phyloP scores from a whole-genome alignment of 306 rosid species.

The Herpetospermum pedunculosum region DNA sequence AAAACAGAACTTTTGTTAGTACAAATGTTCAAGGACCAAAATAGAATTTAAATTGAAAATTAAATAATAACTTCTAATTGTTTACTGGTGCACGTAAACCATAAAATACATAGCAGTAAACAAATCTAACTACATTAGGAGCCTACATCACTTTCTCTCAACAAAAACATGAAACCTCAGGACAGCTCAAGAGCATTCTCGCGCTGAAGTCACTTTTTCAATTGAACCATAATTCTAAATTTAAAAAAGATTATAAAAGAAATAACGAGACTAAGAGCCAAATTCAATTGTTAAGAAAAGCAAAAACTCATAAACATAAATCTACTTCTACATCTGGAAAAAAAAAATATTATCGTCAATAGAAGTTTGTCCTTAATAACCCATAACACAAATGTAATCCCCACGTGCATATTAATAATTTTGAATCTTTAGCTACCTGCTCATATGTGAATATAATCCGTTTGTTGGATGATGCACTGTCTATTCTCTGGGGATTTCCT shows the following conservation, averaged over 20 bases:
- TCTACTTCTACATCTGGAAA: neutral
- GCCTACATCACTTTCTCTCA: neutral
- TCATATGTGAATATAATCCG: slow-evolving; percentile 79
- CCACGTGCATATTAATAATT: neutral
- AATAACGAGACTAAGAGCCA: neutral
- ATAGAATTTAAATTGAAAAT: neutral
- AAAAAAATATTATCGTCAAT: neutral
- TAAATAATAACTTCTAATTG: neutral
- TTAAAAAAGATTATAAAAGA: neutral
- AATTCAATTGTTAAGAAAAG: neutral
- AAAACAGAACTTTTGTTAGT: neutral
- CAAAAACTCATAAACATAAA: neutral
- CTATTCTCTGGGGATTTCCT: slow-evolving; percentile 98
- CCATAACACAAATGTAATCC: neutral
- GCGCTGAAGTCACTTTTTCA: neutral
- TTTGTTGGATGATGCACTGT: slow-evolving; percentile 74
- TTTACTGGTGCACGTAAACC: neutral
- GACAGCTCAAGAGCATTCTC: neutral
- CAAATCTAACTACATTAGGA: neutral
- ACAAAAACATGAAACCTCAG: neutral
- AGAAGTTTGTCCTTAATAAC: neutral
- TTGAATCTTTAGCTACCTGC: slow-evolving; percentile 41
- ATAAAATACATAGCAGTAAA: neutral
- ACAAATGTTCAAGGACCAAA: neutral
- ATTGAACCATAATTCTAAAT: neutral